Percentiles rank a stretch among this genome's conserved stretches.
Evolutionary conservation across 2,329 filamentous ascomycete species (phyloP).

Genomic region (Aspergillus sp.): DNA sequence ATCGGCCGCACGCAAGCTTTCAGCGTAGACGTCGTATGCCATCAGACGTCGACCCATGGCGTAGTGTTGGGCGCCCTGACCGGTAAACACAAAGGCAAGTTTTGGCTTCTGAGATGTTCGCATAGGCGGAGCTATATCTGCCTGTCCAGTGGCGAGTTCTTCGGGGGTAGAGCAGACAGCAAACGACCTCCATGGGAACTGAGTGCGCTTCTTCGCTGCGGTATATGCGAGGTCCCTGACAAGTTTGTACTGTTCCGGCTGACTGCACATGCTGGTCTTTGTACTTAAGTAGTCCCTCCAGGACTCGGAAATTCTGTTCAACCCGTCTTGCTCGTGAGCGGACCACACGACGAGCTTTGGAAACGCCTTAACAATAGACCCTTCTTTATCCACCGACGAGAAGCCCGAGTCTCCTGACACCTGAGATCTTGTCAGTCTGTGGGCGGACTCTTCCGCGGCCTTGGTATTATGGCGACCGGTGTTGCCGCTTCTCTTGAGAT

Average conservation of each 20-base stretch:
- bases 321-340: neutral
- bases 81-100: conserved; percentile 9
- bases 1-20: neutral
- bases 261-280: neutral
- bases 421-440: neutral
- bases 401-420: neutral
- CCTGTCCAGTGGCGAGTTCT: neutral
- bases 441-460: neutral
- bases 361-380: neutral
- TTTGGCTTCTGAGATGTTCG: conserved; percentile 28
- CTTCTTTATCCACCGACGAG: neutral
- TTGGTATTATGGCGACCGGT: neutral
- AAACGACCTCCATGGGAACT: conserved; percentile 1
- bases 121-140: conserved; percentile 17
- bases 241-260: neutral
- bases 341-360: neutral
- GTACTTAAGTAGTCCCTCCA: neutral
- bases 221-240: conserved; percentile 6
- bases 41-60: conserved; percentile 28
- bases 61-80: conserved; percentile 36
- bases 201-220: neutral
- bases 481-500: neutral
- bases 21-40: neutral
- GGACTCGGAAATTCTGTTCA: neutral
- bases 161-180: neutral